These are phyloP conservation scores for Orychophragmus violaceus DNA, from an alignment of 345 rosid species.

Conservation along the genomic window DNA sequence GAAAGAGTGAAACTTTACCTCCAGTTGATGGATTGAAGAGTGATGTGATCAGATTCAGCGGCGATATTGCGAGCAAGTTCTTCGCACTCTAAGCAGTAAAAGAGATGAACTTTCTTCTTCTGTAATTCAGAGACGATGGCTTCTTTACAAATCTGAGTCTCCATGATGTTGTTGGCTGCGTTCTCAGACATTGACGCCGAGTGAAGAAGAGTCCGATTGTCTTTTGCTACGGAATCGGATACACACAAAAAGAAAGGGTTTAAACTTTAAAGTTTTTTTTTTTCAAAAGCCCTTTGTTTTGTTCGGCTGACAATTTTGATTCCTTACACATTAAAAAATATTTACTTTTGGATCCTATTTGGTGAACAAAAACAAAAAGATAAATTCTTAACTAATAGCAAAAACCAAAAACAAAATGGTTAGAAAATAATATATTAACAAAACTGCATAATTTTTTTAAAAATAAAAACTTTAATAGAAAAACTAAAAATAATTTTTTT, in stretches of 20 bases:
- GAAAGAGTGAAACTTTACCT: slow-evolving; percentile 37
- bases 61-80: slow-evolving; percentile 86
- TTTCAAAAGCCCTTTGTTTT: neutral
- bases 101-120: slow-evolving; percentile 80
- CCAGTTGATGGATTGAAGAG: slow-evolving; percentile 94
- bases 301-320: neutral
- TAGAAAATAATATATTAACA: too few relatives aligned
- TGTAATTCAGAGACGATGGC: slow-evolving; percentile 25
- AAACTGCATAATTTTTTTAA: too few relatives aligned
- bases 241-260: slow-evolving; percentile 15
- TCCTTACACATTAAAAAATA: too few relatives aligned
- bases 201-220: neutral
- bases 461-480: too few relatives aligned
- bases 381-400: too few relatives aligned
- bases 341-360: too few relatives aligned
- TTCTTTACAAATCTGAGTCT: slow-evolving; percentile 28
- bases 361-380: too few relatives aligned
- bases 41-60: slow-evolving; percentile 59
- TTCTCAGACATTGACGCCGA: slow-evolving; percentile 22
- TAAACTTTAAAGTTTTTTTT: slow-evolving; percentile 10
- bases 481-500: too few relatives aligned
- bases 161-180: slow-evolving; percentile 26
- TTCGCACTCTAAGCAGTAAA: slow-evolving; percentile 80
- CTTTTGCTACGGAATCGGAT: slow-evolving; percentile 18
- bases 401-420: too few relatives aligned